A percentile compares a stretch with the other conserved stretches of the same genome.
Evolutionary conservation across 352 stramenopile genomes (phyloP).

Genomic region (Phytophthora hibernalis): DNA sequence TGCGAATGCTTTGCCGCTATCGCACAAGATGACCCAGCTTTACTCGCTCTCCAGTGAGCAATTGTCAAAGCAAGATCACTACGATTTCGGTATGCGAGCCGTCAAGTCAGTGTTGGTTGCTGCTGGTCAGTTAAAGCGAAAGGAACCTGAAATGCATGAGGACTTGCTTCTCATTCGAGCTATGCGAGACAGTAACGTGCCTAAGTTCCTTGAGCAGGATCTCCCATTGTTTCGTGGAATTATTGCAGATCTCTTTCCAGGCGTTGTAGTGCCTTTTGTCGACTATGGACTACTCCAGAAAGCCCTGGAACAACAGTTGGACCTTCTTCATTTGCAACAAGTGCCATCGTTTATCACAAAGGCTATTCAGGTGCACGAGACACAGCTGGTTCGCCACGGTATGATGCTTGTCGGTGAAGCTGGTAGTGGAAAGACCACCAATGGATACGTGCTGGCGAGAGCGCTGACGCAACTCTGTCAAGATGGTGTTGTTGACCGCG

Average conservation of each 20-base stretch:
- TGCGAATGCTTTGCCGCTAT: constrained; percentile 91
- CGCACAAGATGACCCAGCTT: constrained; percentile 95
- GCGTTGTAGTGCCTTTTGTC: constrained; percentile 93
- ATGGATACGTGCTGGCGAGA: constrained; percentile 76
- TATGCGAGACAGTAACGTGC: constrained; percentile 96
- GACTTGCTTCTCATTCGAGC: constrained; percentile 95
- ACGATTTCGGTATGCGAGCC: constrained; percentile 95
- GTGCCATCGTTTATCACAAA: constrained; percentile 89
- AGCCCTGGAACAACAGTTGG: constrained; percentile 85
- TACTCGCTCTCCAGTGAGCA: constrained; percentile 94
- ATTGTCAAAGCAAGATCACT: constrained; percentile 95
- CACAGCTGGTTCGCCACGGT: constrained; percentile 91
- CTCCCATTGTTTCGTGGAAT: constrained; percentile 95
- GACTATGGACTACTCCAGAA: constrained; percentile 94
- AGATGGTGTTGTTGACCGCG: constrained; percentile 82
- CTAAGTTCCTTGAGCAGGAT: constrained; percentile 96
- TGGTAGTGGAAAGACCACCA: constrained; percentile 90
- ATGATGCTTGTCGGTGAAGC: constrained; percentile 96
- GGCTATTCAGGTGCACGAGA: constrained; percentile 92
- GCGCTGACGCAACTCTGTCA: constrained; percentile 80
- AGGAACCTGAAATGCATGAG: constrained; percentile 94
- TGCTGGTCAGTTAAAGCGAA: constrained; percentile 94
- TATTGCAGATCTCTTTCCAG: constrained; percentile 94
- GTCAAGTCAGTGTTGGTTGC: constrained; percentile 95
- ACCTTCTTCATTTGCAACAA: constrained; percentile 79